Conservation (phyloP, 306 rosid genomes). For the Albizia julibrissin region DNA sequence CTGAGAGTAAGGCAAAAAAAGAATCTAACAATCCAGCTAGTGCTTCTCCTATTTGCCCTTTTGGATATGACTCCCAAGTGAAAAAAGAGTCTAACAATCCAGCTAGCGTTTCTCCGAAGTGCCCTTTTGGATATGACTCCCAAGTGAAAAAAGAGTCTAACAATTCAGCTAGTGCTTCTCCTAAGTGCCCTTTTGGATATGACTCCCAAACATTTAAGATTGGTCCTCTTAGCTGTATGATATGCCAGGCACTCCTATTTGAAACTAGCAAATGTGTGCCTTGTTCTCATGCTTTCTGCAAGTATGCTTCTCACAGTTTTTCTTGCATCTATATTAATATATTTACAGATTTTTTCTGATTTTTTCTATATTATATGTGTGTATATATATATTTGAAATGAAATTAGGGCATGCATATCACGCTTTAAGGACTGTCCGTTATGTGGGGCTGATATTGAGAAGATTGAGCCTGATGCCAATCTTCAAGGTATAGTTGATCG, state of each 20-base stretch:
- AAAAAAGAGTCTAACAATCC: slow-evolving; percentile 45
- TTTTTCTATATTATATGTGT: not conserved
- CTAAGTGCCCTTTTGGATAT: slow-evolving; percentile 89
- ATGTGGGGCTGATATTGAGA: slow-evolving; percentile 90
- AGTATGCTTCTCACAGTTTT: slow-evolving; percentile 12
- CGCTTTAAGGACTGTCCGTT: slow-evolving; percentile 88
- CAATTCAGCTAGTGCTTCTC: slow-evolving; percentile 36
- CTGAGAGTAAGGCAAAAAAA: slow-evolving; percentile 48
- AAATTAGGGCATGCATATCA: slow-evolving; percentile 71
- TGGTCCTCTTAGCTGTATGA: slow-evolving; percentile 92
- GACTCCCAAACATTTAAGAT: slow-evolving; percentile 84
- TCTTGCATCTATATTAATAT: slow-evolving; percentile 15
- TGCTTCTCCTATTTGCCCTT: slow-evolving; percentile 69
- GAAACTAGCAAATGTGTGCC: slow-evolving; percentile 77
- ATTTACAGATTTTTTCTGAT: slow-evolving; percentile 25
- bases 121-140: slow-evolving; percentile 64
- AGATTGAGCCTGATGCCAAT: slow-evolving; percentile 68
- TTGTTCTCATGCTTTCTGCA: slow-evolving; percentile 78
- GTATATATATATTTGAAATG: slow-evolving; percentile 8
- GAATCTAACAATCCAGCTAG: slow-evolving; percentile 38
- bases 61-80: slow-evolving; percentile 42
- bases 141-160: slow-evolving; percentile 41
- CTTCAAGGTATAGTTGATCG: slow-evolving; percentile 85
- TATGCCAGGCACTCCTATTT: slow-evolving; percentile 61
- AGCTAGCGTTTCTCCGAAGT: slow-evolving; percentile 53